Evolutionary conservation across 2,329 filamentous ascomycete species (phyloP).

Genomic region (Pestalotiopsis sp.): DNA sequence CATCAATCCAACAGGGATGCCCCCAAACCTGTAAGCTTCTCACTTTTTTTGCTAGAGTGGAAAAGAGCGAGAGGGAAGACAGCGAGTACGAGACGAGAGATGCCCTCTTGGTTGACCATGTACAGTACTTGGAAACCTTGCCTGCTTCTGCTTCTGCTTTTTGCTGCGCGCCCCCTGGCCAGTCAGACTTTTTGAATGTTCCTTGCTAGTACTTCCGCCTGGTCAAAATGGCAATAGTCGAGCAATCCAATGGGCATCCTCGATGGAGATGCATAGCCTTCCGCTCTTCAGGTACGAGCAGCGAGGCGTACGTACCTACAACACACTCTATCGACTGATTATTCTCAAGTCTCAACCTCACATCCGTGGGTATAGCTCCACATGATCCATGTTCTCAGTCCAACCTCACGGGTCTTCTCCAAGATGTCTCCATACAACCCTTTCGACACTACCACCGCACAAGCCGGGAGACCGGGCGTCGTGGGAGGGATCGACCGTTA

Average conservation of each 20-base stretch:
- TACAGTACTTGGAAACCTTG: constrained; percentile 5
- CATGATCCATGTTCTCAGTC: constrained; percentile 9
- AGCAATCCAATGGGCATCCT: background rate
- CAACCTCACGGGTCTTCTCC: constrained; percentile 11
- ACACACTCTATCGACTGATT: constrained; percentile 9
- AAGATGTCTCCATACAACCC: constrained; percentile 9
- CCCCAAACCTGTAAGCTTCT: constrained; percentile 8
- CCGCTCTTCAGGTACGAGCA: background rate
- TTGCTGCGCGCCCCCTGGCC: background rate
- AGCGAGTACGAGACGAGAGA: background rate
- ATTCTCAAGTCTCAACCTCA: constrained; percentile 2
- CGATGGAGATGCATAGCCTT: constrained; percentile 3
- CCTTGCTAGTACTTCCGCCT: background rate
- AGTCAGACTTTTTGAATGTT: background rate
- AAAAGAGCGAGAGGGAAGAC: background rate
- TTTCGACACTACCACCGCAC: constrained; percentile 11
- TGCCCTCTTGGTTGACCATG: background rate
- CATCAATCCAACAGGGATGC: constrained; percentile 8
- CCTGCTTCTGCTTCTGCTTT: background rate
- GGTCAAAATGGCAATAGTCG: background rate
- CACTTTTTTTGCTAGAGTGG: background rate
- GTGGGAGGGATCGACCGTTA: constrained; percentile 20
- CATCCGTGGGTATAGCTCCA: constrained; percentile 12
- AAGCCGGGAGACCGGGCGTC: constrained; percentile 13
- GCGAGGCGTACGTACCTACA: constrained; percentile 4